Base-by-base conservation (phyloP, 495 filamentous ascomycete genomes). In the Apiosordaria backusii region DNA sequence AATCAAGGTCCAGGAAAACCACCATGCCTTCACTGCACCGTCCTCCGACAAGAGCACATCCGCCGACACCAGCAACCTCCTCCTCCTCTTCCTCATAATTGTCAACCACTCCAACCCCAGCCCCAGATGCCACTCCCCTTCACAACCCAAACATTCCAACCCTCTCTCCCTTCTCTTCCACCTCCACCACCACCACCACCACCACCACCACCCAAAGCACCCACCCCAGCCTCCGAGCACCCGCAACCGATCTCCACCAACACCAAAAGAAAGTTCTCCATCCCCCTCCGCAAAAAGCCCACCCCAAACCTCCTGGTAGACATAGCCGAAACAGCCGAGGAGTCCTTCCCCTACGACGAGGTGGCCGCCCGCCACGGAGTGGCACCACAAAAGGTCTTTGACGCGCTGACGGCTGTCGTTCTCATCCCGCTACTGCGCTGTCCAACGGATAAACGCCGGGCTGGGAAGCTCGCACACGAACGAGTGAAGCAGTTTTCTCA, bases 251-350 rank as follows among this genome's bases (percentile, higher is more conserved):
- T 1, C 23, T 23, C 16, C 40, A 55, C 9, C 54, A 22, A 29
- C 9, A 4, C 5, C 4, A 29, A 60, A 6, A 3, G 21, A 57
- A 10, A 24, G 19, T 26, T 54, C n/a, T 52, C 61, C 4, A 35
- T 22, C 16, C 29, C 40, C 0, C 35, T 25, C 6, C 60, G 29
- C 24, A 72, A 52, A 59, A 78, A 74, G 65, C 70, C 71, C 9
- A 70, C 72, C 7, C 74, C 72, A 13, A 76, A 77, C 63, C 73
- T 81, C 2, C 72, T 82, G n/a, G 75, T 81, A 23, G 82, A 84
- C 66, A 77, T 84, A 18, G 81, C 81, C 19, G 77, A 83, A 66
- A 83, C 82, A 9, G 77, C 78, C 50, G 79, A 82, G 66, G 74
- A 76, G 61, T 70, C 68, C 27, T 82, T 83, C 52, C 82, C 82